These are phyloP conservation scores for Debaryomycetaceae sp. DNA, from an alignment of 1,139 yeast genomes.

Conservation along the genomic window DNA sequence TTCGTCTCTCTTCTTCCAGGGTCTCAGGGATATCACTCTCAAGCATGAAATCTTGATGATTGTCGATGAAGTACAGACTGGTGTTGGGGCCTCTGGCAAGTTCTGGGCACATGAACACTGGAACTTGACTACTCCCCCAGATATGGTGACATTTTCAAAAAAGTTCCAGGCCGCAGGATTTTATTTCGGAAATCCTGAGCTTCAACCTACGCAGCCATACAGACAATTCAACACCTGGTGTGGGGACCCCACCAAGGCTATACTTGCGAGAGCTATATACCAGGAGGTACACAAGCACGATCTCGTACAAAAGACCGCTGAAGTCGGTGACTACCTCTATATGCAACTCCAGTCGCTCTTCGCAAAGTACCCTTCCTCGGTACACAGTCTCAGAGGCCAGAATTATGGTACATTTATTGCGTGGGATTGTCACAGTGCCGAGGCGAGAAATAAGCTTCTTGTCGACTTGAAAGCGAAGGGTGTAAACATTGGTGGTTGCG, in stretches of 20 bases:
- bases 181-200: slow-evolving; percentile 61
- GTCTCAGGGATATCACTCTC: slow-evolving; percentile 58
- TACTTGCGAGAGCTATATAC: slow-evolving; percentile 61
- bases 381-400: slow-evolving; percentile 62
- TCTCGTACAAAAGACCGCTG: slow-evolving; percentile 47
- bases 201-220: slow-evolving; percentile 61
- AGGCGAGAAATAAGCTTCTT: slow-evolving; percentile 50
- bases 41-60: slow-evolving; percentile 60
- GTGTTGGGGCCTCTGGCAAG: slow-evolving; percentile 70
- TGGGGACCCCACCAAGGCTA: slow-evolving; percentile 72
- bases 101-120: slow-evolving; percentile 76
- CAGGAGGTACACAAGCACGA: slow-evolving; percentile 53
- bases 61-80: slow-evolving; percentile 74
- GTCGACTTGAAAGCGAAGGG: slow-evolving; percentile 51
- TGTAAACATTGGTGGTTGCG: slow-evolving; percentile 72
- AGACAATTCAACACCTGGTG: slow-evolving; percentile 85
- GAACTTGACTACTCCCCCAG: slow-evolving; percentile 61
- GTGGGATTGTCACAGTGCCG: slow-evolving; percentile 55
- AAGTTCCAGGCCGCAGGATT: slow-evolving; percentile 80
- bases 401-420: slow-evolving; percentile 70
- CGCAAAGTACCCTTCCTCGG: slow-evolving; percentile 39
- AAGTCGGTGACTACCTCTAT: slow-evolving; percentile 61
- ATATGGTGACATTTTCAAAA: slow-evolving; percentile 71
- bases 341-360: slow-evolving; percentile 41
- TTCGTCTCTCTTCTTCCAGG: slow-evolving; percentile 57